Evolutionary conservation across 208 protist genomes (phyloP), one percentile per base, ranked within the genome.

Genomic region (Trypanosoma conorhini): DNA sequence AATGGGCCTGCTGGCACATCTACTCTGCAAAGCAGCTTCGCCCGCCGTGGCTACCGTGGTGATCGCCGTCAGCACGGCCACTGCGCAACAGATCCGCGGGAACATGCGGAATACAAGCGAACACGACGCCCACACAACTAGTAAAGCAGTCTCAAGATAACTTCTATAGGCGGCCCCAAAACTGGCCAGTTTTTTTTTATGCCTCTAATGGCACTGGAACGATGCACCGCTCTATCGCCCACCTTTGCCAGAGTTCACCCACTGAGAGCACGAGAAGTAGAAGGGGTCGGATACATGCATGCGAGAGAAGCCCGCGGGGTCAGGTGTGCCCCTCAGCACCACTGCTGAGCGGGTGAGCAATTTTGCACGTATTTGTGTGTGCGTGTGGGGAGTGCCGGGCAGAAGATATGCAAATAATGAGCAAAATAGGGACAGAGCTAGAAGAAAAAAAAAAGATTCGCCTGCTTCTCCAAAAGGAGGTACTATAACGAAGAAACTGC

Each of bases 1-100:
- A 58, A 75, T 70, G 0, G 70, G 70, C 10, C 58, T 54, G 44
- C 22, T 31, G 12, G 24, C 59, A 44, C 70, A 69, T 42, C 26
- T 75, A 64, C 62, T 74, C 5, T 9, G 42, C 54, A 3, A n/a
- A 38, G 19, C n/a, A 42, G 2, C 24, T 24, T 5, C 24, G 0
- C 51, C 24, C 8, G 9, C 28, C 8, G n/a, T 30, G 8, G 57
- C 21, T 12, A 15, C 26, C 3, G 57, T 38, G 28, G 7, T 19
- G 15, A 46, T 46, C 17, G 42, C 15, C 15, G 42, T 19, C 15
- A 19, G 8, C 42, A 46, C 42, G 42, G 42, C 17, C 17, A 46
- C 17, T 46, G 42, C 9, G 42, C 21, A 56, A 56, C 21, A 56
- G 9, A 22, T 12, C 51, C 24, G 3, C 51, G 8, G 1, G 3